phyloP scores from a whole-genome alignment of 108 stramenopile genomes.

The Chaetoceros tenuissimus region DNA sequence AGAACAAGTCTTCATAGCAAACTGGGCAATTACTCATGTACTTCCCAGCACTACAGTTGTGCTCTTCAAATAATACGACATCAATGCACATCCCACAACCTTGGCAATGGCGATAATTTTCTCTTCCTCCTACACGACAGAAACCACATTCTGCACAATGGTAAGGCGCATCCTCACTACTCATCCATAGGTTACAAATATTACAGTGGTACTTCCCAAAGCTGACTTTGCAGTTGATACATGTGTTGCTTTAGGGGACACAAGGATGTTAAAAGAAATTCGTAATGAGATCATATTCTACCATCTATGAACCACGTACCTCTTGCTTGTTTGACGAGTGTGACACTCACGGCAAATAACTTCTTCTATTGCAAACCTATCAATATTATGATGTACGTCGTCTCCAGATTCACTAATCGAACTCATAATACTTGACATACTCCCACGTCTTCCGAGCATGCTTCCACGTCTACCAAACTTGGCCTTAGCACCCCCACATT shows the following conservation, averaged over 20 bases:
- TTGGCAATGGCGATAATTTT: constrained; percentile 78
- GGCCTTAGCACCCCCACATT: background rate
- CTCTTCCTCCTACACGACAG: constrained; percentile 80
- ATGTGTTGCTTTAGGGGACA: constrained; percentile 43
- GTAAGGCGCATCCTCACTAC: constrained; percentile 74
- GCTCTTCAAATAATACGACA: constrained; percentile 55
- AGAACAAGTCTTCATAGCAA: constrained; percentile 83
- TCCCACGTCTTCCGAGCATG: constrained; percentile 1
- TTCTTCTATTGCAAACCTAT: constrained; percentile 67
- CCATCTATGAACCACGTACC: constrained; percentile 30
- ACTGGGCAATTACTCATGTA: constrained; percentile 88
- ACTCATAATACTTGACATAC: constrained; percentile 16
- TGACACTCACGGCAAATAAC: constrained; percentile 78
- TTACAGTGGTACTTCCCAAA: constrained; percentile 84
- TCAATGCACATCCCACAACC: constrained; percentile 89
- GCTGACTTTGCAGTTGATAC: constrained; percentile 62
- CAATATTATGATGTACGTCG: constrained; percentile 74
- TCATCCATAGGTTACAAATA: constrained; percentile 87
- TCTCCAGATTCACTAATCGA: constrained; percentile 32
- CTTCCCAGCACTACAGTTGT: constrained; percentile 80
- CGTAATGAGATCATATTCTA: background rate
- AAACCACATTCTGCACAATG: constrained; percentile 81
- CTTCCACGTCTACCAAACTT: background rate
- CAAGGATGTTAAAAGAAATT: constrained; percentile 2
- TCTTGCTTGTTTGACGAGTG: constrained; percentile 70